Evolutionary conservation across 495 filamentous ascomycete genomes (phyloP), one percentile per base, ranked within the genome.

Genomic region (Penicillium crystallinum): DNA sequence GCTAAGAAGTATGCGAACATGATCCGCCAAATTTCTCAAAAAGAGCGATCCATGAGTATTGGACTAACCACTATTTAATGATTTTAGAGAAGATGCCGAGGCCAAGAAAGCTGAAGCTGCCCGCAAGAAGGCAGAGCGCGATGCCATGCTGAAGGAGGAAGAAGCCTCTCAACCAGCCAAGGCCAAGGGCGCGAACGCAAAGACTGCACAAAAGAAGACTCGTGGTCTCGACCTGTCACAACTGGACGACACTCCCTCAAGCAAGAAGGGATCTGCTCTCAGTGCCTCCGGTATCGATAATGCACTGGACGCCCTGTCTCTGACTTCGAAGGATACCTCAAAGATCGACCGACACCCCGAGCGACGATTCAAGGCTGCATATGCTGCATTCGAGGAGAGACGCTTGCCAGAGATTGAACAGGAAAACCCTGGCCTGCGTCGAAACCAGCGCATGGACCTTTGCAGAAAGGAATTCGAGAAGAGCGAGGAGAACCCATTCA

Each of bases 401-500:
- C 77, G 92, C 46, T 64, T 97, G 54, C 78, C 83, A 3, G 91
- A 97, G 76, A 84, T 97, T 73, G 85, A 90, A 52, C 71, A 80
- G 49, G 95, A 97, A 67, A 77, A 83, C 31, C 81, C 84, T 49
- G 91, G 88, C 2, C 67, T 97, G 63, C 75, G 91, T 40, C 76
- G 85, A 52, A 79, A 91, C 59, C 88, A 95, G 82, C 85, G 86
- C 68, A 78, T 86, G 39, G 87, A 93, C 56, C 70, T 82, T 52
- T 85, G 93, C 42, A 65, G 75, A 55, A 91, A 92, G 75, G 95
- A 97, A 72, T 98, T 96, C 66, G 82, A 91, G 67, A 92, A 89
- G 73, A 86, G 84, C 63, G 82, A 85, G 4, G 93, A 97, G 65
- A 97, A 97, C 64, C 93, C 93, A 34, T 91, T 95, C 67, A 95